A percentile compares a stretch with the other conserved stretches of the same genome.
Conservation (phyloP, 495 filamentous ascomycete genomes). For the Penicillium coprophilum region DNA sequence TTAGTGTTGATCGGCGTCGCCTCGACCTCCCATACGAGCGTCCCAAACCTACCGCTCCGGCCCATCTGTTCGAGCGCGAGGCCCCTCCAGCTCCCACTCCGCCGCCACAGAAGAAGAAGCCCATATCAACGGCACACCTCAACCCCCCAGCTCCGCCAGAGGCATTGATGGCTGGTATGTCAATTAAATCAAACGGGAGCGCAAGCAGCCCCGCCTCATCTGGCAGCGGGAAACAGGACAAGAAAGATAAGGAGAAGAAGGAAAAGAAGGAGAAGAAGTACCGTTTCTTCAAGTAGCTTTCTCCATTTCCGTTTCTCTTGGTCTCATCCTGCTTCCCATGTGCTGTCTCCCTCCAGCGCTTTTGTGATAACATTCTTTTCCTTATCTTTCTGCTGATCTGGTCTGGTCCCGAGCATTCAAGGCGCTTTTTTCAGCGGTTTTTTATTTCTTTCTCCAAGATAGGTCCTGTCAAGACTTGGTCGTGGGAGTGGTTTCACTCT, state of each 20-base stretch:
- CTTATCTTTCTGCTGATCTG: conserved; percentile 14
- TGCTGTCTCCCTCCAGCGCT: conserved; percentile 29
- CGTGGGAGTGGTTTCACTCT: not conserved
- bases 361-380: conserved; percentile 42
- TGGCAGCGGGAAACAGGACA: conserved; percentile 30
- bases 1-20: conserved; percentile 68
- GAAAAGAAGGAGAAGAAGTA: conserved; percentile 66
- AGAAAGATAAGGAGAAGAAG: conserved; percentile 48
- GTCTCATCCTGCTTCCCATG: conserved; percentile 8
- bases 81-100: conserved; percentile 46
- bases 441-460: conserved; percentile 2
- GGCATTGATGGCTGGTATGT: conserved; percentile 59
- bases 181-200: conserved; percentile 45
- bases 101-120: conserved; percentile 38
- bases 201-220: conserved; percentile 33
- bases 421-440: conserved; percentile 17
- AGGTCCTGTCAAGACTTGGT: not conserved
- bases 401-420: conserved; percentile 21
- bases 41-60: conserved; percentile 76
- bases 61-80: conserved; percentile 82
- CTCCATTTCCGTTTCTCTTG: not conserved
- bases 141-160: conserved; percentile 51
- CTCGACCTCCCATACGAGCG: conserved; percentile 80
- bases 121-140: conserved; percentile 29
- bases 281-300: conserved; percentile 66